Percentiles rank a stretch among this genome's conserved stretches.
Evolutionary conservation across 1,139 yeast genomes (phyloP).

Genomic region (Suhomyces coccinellae): DNA sequence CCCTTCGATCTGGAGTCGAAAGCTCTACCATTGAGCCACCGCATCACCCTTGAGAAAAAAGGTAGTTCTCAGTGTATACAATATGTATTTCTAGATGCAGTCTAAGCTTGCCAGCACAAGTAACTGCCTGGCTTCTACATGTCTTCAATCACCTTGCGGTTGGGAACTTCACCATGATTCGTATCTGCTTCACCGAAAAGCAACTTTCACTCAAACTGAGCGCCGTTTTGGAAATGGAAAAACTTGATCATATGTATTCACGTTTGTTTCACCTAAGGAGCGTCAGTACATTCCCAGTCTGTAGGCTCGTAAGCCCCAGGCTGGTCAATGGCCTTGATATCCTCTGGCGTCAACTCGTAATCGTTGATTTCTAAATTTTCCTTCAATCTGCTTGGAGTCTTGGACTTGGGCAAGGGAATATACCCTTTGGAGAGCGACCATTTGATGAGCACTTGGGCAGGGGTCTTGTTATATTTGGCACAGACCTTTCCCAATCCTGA

Average conservation of each 20-base stretch:
- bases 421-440: slow-evolving; percentile 47
- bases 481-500: slow-evolving; percentile 11
- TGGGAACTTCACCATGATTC: too few species aligned
- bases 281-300: slow-evolving; percentile 68
- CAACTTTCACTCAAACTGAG: too few species aligned
- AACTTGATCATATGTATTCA: too few species aligned
- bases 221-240: too few species aligned
- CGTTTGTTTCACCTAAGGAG: slow-evolving; percentile 35
- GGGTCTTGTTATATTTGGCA: slow-evolving; percentile 26
- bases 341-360: slow-evolving; percentile 51
- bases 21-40: slow-evolving; percentile 95
- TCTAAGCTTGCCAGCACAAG: too few species aligned
- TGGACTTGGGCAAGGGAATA: slow-evolving; percentile 41
- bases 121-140: too few species aligned
- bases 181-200: too few species aligned
- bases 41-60: slow-evolving; percentile 32
- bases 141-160: too few species aligned
- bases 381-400: slow-evolving; percentile 26
- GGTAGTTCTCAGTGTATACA: not conserved
- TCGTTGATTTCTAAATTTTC: slow-evolving; percentile 45
- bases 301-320: slow-evolving; percentile 61
- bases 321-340: slow-evolving; percentile 41
- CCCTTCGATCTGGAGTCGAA: slow-evolving; percentile 81
- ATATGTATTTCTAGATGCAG: not conserved
- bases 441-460: slow-evolving; percentile 37